Evolutionary conservation across 768 basidiomycete genomes (phyloP).

Genomic region (Pleurotus giganteus): DNA sequence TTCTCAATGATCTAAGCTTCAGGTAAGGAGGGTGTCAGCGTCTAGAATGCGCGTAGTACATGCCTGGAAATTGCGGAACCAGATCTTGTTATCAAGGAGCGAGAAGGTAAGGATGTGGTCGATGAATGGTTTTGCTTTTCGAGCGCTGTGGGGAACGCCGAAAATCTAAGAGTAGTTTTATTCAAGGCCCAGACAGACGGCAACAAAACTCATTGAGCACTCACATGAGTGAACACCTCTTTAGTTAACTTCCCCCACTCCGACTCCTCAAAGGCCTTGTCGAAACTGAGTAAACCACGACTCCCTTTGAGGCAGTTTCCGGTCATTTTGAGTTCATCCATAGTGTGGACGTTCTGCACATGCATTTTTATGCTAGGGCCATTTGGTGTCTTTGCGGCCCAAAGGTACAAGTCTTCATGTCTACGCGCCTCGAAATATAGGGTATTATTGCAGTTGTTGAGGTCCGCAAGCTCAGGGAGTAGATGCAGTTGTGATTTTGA

Average conservation of each 20-base stretch:
- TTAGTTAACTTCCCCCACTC: conserved; percentile 87
- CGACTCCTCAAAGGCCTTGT: conserved; percentile 83
- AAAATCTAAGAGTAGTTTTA: conserved; percentile 65
- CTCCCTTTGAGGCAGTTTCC: conserved; percentile 98
- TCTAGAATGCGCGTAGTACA: conserved; percentile 16
- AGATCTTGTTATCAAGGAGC: conserved; percentile 91
- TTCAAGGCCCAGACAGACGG: neutral
- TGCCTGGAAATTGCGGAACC: conserved; percentile 99
- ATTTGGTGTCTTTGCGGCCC: conserved; percentile 96
- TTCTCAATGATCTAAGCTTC: conserved; percentile 82
- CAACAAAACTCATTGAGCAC: conserved; percentile 25
- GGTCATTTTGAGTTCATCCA: conserved; percentile 99
- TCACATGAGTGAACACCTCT: conserved; percentile 90
- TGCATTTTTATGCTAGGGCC: conserved; percentile 97
- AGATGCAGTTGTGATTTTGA: conserved; percentile 92
- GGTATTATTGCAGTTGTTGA: conserved; percentile 97
- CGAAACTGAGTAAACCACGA: conserved; percentile 89
- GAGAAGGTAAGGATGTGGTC: conserved; percentile 98
- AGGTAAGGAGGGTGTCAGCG: conserved; percentile 14
- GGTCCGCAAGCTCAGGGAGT: conserved; percentile 93
- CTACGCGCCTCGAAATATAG: conserved; percentile 96
- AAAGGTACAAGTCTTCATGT: conserved; percentile 94
- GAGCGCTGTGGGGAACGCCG: conserved; percentile 86
- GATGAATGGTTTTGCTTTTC: conserved; percentile 94
- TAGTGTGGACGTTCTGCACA: conserved; percentile 97